Conservation (phyloP, 2,329 filamentous ascomycete species). For the Cadophora gregata region DNA sequence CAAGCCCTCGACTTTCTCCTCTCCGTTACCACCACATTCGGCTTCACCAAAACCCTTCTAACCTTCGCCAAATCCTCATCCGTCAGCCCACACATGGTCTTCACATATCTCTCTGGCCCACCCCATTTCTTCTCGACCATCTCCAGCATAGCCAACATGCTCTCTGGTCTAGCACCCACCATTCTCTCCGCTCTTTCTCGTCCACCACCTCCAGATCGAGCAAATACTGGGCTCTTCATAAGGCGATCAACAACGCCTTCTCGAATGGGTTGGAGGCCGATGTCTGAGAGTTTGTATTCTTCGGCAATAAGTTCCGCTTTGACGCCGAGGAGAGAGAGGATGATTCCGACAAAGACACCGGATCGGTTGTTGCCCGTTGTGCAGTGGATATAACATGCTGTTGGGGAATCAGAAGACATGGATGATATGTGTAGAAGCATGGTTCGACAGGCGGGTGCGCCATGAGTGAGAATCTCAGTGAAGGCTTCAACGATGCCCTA, state of each 20-base stretch:
- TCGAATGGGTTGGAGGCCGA: constrained; percentile 58
- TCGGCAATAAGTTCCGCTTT: constrained; percentile 59
- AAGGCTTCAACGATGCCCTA: constrained; percentile 69
- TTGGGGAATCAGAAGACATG: constrained; percentile 34
- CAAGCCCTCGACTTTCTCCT: constrained; percentile 17
- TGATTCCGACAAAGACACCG: constrained; percentile 69
- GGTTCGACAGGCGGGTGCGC: constrained; percentile 56
- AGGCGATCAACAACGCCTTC: constrained; percentile 52
- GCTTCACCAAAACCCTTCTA: constrained; percentile 25
- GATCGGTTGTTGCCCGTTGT: constrained; percentile 80
- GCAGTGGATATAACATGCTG: constrained; percentile 62
- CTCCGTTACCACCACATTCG: not conserved
- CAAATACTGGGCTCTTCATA: constrained; percentile 34
- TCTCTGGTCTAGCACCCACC: constrained; percentile 38
- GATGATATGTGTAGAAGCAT: constrained; percentile 51
- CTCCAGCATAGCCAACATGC: constrained; percentile 36
- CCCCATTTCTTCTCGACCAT: constrained; percentile 36
- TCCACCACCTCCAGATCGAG: constrained; percentile 28
- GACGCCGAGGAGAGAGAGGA: constrained; percentile 68
- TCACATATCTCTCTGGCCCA: constrained; percentile 33
- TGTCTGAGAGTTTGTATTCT: constrained; percentile 71
- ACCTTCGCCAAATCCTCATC: constrained; percentile 29
- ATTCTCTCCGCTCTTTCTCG: constrained; percentile 31
- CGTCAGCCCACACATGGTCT: constrained; percentile 25
- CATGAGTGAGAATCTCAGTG: constrained; percentile 59